Conservation (phyloP, 176 grass and related monocot species). For the Dendrocalamus sinicus region DNA sequence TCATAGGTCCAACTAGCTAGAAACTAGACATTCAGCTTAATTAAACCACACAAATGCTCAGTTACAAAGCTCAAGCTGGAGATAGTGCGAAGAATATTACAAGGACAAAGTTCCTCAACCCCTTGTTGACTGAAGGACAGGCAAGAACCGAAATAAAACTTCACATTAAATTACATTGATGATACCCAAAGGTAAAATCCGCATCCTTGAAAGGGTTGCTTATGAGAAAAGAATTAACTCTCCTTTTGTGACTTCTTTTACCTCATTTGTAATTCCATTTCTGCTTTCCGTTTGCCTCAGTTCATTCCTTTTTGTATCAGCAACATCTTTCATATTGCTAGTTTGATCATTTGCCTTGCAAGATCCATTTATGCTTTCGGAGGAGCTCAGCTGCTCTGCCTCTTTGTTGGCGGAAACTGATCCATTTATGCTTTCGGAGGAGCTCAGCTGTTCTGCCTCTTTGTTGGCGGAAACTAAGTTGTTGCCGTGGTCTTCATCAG, state of each 20-base stretch:
- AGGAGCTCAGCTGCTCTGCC: neutral
- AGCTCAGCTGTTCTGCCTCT: too few species aligned
- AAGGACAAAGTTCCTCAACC: constrained; percentile 34
- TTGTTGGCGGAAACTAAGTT: neutral
- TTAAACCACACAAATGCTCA: constrained; percentile 15
- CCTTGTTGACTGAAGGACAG: constrained; percentile 34
- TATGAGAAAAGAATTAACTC: constrained; percentile 33
- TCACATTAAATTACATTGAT: constrained; percentile 33
- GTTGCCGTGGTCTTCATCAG: neutral
- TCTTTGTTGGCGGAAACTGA: neutral
- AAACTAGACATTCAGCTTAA: constrained; percentile 40
- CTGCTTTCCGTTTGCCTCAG: constrained; percentile 1
- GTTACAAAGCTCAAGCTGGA: constrained; percentile 16
- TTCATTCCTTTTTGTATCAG: constrained; percentile 4
- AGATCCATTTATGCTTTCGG: neutral
- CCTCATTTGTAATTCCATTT: constrained; percentile 17
- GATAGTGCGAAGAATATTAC: constrained; percentile 35
- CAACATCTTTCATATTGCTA: neutral
- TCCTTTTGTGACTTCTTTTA: constrained; percentile 13
- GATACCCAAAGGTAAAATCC: constrained; percentile 15
- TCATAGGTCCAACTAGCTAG: constrained; percentile 7
- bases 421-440: too few species aligned
- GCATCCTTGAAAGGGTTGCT: neutral
- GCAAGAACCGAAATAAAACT: neutral
- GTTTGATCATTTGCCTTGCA: neutral